These are phyloP conservation scores for Blastobotrys capitulatus DNA, from an alignment of 1,139 yeast species.

Conservation along the genomic window DNA sequence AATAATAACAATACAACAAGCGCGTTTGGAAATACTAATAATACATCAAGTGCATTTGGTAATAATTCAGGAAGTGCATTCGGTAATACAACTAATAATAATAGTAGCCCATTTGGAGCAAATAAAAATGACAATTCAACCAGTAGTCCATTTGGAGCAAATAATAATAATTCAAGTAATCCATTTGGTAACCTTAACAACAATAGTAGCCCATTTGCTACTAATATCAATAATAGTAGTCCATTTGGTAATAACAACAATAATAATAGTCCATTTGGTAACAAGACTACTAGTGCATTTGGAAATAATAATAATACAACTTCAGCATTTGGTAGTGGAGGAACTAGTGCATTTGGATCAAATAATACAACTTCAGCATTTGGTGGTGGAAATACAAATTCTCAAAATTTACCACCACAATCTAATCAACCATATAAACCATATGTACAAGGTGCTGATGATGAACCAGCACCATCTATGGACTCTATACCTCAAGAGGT, in stretches of 20 bases:
- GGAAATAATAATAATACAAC: conserved; percentile 9
- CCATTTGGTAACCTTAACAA: conserved; percentile 22
- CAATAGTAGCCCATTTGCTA: conserved; percentile 5
- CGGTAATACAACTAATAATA: background rate
- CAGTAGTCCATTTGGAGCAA: no score
- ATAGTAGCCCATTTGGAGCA: no score
- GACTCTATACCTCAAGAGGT: conserved; percentile 42
- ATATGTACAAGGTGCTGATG: conserved; percentile 35
- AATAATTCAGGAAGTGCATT: conserved; percentile 6
- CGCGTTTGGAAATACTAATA: background rate
- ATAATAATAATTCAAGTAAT: no score
- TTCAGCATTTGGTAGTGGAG: conserved; percentile 6
- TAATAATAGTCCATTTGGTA: background rate
- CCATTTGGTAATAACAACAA: conserved; percentile 13
- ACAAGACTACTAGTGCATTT: conserved; percentile 8
- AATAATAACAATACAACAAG: background rate
- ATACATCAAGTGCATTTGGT: conserved; percentile 11
- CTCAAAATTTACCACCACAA: no score
- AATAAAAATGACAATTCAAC: no score
- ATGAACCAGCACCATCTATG: conserved; percentile 32
- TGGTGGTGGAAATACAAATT: background rate
- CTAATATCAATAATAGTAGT: conserved; percentile 7
- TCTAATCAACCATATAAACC: conserved; percentile 7
- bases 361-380: conserved; percentile 1
- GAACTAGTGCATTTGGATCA: background rate